These are phyloP conservation scores for Annulohypoxylon maeteangense DNA, from an alignment of 495 filamentous ascomycete genomes.

Conservation along the genomic window DNA sequence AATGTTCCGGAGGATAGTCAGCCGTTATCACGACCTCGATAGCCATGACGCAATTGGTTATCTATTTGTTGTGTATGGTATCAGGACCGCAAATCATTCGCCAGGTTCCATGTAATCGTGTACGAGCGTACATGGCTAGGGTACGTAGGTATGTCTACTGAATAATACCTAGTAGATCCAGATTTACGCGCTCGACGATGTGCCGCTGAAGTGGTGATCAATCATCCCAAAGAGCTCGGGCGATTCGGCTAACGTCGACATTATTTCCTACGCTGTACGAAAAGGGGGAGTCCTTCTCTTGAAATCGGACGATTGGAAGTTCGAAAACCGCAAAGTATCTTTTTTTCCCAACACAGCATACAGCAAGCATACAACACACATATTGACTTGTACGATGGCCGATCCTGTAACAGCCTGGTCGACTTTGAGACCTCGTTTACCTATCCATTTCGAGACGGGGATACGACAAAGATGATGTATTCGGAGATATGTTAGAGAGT, in stretches of 20 bases:
- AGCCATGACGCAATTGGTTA: conserved; percentile 36
- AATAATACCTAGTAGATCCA: conserved; percentile 19
- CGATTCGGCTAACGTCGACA: conserved; percentile 32
- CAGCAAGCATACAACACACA: conserved; percentile 17
- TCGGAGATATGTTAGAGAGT: conserved; percentile 26
- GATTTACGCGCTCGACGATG: conserved; percentile 22
- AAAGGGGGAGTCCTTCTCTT: not conserved
- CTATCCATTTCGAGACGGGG: not conserved
- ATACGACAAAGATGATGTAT: conserved; percentile 7
- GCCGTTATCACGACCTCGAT: conserved; percentile 18
- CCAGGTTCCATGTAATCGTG: conserved; percentile 17
- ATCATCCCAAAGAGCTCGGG: conserved; percentile 29
- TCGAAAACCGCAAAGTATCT: conserved; percentile 1
- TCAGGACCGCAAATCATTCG: conserved; percentile 14
- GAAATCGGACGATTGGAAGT: conserved; percentile 20
- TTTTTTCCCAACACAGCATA: conserved; percentile 23
- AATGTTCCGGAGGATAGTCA: conserved; percentile 32
- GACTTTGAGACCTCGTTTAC: conserved; percentile 23
- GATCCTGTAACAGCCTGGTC: conserved; percentile 29
- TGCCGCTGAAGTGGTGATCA: conserved; percentile 29
- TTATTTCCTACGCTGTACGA: conserved; percentile 7
- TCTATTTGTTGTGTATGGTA: conserved; percentile 10
- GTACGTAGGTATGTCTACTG: not conserved
- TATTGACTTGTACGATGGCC: conserved; percentile 20
- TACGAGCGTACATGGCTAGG: not conserved